Conservation (phyloP, 257 asterid species). For the Oldenlandia corymbosa region DNA sequence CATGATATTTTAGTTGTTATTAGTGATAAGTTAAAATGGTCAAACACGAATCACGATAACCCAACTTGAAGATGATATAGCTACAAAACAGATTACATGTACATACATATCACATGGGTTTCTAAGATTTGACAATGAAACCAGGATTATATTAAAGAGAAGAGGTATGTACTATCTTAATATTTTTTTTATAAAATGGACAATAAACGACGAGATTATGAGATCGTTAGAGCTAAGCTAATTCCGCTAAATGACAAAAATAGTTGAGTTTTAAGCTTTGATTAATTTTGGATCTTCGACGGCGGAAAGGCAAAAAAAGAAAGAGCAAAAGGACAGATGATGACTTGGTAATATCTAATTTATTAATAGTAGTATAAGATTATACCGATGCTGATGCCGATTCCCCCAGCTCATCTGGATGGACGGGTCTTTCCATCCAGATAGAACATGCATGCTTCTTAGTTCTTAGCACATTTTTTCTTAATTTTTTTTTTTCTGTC, state of each 20-base stretch:
- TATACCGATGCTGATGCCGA: too few relatives aligned
- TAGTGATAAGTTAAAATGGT: neutral
- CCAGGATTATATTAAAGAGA: neutral
- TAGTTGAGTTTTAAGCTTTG: neutral
- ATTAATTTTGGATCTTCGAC: neutral
- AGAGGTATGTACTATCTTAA: too few relatives aligned
- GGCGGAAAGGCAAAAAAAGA: neutral
- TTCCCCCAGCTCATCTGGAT: too few relatives aligned
- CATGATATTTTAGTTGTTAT: too few relatives aligned
- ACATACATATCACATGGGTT: conserved; percentile 4
- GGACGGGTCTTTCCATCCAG: neutral
- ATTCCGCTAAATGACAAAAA: neutral
- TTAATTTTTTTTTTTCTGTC: too few relatives aligned
- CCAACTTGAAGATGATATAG: too few relatives aligned
- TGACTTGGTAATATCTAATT: too few relatives aligned
- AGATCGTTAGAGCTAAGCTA: neutral
- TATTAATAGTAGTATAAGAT: too few relatives aligned
- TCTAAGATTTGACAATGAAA: neutral
- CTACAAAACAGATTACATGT: too few relatives aligned
- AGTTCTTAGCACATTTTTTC: neutral
- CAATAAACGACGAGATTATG: conserved; percentile 3
- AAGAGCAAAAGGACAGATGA: neutral
- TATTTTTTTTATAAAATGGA: neutral
- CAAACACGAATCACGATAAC: too few relatives aligned
- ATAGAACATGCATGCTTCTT: too few relatives aligned